phyloP scores from a whole-genome alignment of 2,329 filamentous ascomycete species.

The Microcyclospora tardicrescens region DNA sequence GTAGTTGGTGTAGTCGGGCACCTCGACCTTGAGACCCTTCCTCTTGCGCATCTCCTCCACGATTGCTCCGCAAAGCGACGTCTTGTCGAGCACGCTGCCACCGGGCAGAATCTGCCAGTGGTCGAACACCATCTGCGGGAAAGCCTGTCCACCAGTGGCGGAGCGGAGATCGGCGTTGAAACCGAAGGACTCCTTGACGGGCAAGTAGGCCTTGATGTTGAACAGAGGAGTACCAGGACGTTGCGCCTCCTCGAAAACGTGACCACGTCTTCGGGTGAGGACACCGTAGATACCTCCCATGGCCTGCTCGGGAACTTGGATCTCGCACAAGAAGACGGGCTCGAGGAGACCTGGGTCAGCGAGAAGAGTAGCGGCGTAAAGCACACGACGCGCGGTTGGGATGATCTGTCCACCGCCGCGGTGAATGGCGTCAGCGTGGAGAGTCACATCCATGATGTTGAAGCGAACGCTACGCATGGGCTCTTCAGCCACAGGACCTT shows the following conservation, averaged over 20 bases:
- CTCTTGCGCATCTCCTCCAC: conserved; percentile 90
- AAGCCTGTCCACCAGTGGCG: conserved; percentile 90
- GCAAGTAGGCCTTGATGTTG: conserved; percentile 96
- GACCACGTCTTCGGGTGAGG: conserved; percentile 92
- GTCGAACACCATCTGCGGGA: conserved; percentile 98
- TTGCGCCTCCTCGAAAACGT: conserved; percentile 98
- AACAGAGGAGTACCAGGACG: conserved; percentile 96
- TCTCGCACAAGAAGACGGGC: conserved; percentile 98
- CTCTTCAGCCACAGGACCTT: conserved; percentile 96
- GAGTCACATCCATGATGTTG: conserved; percentile 99
- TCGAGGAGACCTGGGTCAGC: conserved; percentile 85
- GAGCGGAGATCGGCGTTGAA: conserved; percentile 96
- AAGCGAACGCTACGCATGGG: conserved; percentile 94
- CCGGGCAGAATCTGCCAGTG: conserved; percentile 95
- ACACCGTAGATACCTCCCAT: conserved; percentile 99
- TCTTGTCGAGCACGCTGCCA: conserved; percentile 77
- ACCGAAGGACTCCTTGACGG: conserved; percentile 95
- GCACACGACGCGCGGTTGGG: conserved; percentile 90
- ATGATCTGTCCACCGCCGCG: conserved; percentile 99
- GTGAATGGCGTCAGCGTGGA: conserved; percentile 98
- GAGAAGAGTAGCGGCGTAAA: conserved; percentile 85
- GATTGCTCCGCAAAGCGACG: conserved; percentile 68
- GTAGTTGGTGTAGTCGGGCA: conserved; percentile 79
- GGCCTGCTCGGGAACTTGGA: conserved; percentile 94
- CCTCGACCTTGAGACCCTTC: conserved; percentile 97